phyloP scores from a whole-genome alignment of 164 flowering plant species.

The Cinnamomum micranthum region DNA sequence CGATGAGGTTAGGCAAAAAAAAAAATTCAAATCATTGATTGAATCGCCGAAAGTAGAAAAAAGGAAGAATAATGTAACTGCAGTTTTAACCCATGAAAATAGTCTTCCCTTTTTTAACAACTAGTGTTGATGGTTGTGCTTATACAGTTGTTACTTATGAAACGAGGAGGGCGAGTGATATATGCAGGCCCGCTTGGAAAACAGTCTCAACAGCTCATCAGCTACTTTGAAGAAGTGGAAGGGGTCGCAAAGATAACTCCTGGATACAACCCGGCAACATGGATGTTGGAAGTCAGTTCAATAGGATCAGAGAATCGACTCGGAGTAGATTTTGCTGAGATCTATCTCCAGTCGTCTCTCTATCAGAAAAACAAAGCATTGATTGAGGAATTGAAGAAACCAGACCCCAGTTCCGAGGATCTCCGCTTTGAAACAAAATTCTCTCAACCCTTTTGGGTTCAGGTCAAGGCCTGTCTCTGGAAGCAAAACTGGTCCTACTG shows the following conservation, averaged over 20 bases:
- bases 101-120: neutral
- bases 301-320: constrained; percentile 10
- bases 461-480: constrained; percentile 32
- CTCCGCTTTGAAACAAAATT: constrained; percentile 23
- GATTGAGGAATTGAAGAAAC: constrained; percentile 18
- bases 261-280: constrained; percentile 22
- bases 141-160: constrained; percentile 69
- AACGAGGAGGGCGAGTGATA: constrained; percentile 94
- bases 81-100: neutral
- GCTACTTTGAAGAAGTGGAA: constrained; percentile 75
- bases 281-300: constrained; percentile 20
- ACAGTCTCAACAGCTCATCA: constrained; percentile 66
- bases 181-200: constrained; percentile 83
- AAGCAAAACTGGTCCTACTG: constrained; percentile 35
- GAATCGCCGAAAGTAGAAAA: neutral
- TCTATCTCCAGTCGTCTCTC: constrained; percentile 9
- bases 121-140: neutral
- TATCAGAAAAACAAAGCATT: constrained; percentile 34
- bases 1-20: constrained; percentile 58
- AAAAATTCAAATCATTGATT: neutral
- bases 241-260: constrained; percentile 13
- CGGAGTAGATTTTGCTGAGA: constrained; percentile 15
- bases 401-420: constrained; percentile 23
- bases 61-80: neutral
- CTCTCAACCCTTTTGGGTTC: constrained; percentile 25